phyloP scores from a whole-genome alignment of 78 protist genomes.

The Neovahlkampfia damariscottae region DNA sequence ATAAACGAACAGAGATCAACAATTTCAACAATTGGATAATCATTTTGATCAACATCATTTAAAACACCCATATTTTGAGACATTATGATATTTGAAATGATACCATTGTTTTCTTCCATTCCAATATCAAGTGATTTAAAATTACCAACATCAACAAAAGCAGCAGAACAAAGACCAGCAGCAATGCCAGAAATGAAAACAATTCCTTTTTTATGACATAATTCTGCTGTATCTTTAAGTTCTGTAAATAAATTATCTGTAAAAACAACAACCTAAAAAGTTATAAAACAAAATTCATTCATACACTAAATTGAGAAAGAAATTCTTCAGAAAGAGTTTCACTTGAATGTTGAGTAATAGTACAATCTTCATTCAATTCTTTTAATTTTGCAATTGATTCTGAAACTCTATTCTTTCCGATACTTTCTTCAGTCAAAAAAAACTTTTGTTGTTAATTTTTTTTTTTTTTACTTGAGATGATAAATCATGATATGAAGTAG shows the following conservation, averaged over 20 bases:
- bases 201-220: background rate
- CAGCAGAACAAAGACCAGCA: background rate
- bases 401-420: conserved; percentile 20
- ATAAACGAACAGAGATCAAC: no score
- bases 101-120: no score
- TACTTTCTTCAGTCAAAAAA: conserved; percentile 14
- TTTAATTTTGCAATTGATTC: background rate
- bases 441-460: conserved; percentile 11
- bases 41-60: no score
- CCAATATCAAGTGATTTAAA: no score
- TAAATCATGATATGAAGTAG: conserved; percentile 9
- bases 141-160: background rate
- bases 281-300: background rate
- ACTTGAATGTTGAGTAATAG: no score
- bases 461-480: background rate
- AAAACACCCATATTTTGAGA: no score
- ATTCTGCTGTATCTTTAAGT: background rate
- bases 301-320: no score
- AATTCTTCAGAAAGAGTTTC: no score
- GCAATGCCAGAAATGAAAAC: background rate
- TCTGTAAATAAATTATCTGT: background rate
- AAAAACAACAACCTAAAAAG: background rate
- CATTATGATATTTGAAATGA: no score
- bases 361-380: conserved; percentile 20
- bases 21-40: no score